These are phyloP conservation scores for Aspergillus jensenii DNA, from an alignment of 2,329 filamentous ascomycete species.

Conservation along the genomic window DNA sequence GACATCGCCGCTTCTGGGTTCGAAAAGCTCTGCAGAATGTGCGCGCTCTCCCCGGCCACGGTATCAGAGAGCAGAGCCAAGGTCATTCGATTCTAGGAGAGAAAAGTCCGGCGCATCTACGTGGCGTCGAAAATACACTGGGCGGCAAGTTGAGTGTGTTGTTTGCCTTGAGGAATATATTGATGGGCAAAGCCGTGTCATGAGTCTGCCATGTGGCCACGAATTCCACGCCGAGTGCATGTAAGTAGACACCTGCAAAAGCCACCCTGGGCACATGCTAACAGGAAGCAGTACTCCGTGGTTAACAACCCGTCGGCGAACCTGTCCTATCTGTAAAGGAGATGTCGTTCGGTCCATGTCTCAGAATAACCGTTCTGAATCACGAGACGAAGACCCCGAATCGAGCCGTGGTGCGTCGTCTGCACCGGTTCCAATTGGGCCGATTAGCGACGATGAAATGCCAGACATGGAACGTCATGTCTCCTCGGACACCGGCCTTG, in stretches of 20 bases:
- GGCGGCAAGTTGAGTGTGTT: slow-evolving; percentile 80
- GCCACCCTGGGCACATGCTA: slow-evolving; percentile 16
- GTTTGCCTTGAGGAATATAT: slow-evolving; percentile 96
- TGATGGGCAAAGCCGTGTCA: slow-evolving; percentile 89
- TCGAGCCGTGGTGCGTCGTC: slow-evolving; percentile 50
- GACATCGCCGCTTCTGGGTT: slow-evolving; percentile 71
- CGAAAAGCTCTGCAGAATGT: slow-evolving; percentile 29
- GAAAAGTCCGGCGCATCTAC: slow-evolving; percentile 48
- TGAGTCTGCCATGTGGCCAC: slow-evolving; percentile 96
- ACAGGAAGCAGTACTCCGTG: slow-evolving; percentile 73
- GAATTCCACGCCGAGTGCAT: slow-evolving; percentile 99
- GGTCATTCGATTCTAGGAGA: slow-evolving; percentile 28
- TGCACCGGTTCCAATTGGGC: slow-evolving; percentile 50
- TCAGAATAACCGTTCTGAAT: slow-evolving; percentile 31
- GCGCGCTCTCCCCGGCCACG: slow-evolving; percentile 33
- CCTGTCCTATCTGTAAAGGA: slow-evolving; percentile 98
- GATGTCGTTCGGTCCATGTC: slow-evolving; percentile 76
- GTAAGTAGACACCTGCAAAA: slow-evolving; percentile 58
- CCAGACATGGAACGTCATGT: slow-evolving; percentile 46
- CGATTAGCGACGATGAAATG: slow-evolving; percentile 33
- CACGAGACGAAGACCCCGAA: slow-evolving; percentile 42
- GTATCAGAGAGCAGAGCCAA: slow-evolving; percentile 37
- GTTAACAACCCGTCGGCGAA: slow-evolving; percentile 90
- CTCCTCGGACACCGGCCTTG: slow-evolving; percentile 33
- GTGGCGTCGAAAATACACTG: slow-evolving; percentile 59